Evolutionary conservation across 108 stramenopile genomes (phyloP).

Genomic region (Mediolabrus comicus): DNA sequence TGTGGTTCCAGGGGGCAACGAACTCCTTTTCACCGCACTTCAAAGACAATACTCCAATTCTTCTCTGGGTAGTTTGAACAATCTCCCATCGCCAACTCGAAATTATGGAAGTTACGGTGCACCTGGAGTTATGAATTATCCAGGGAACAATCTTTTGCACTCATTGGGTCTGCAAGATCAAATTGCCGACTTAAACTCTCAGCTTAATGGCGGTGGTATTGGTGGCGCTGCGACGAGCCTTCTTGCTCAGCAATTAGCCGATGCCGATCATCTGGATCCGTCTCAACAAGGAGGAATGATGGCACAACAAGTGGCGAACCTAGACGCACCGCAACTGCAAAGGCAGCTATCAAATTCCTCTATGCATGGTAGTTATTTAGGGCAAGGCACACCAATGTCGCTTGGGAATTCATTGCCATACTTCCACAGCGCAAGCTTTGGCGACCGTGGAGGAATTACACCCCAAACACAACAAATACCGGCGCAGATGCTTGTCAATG

Average conservation of each 20-base stretch:
- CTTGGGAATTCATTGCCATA: not conserved
- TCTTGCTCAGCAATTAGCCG: not conserved
- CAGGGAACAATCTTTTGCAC: not conserved
- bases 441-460: not conserved
- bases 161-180: not conserved
- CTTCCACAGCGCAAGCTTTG: not conserved
- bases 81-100: not conserved
- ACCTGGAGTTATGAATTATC: not conserved
- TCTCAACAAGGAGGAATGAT: not conserved
- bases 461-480: not conserved
- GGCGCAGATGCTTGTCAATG: not conserved
- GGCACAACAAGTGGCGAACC: not conserved
- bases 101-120: not conserved
- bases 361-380: not conserved
- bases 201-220: not conserved
- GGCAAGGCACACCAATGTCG: not conserved
- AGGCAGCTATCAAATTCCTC: not conserved
- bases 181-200: not conserved
- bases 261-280: not conserved
- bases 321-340: not conserved
- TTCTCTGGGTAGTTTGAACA: constrained; percentile 1
- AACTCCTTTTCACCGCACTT: constrained; percentile 8
- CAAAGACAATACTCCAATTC: constrained; percentile 30
- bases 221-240: not conserved
- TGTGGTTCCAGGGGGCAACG: constrained; percentile 58